These are phyloP conservation scores for Rickenella mellea DNA, from an alignment of 768 basidiomycete genomes.

Conservation along the genomic window DNA sequence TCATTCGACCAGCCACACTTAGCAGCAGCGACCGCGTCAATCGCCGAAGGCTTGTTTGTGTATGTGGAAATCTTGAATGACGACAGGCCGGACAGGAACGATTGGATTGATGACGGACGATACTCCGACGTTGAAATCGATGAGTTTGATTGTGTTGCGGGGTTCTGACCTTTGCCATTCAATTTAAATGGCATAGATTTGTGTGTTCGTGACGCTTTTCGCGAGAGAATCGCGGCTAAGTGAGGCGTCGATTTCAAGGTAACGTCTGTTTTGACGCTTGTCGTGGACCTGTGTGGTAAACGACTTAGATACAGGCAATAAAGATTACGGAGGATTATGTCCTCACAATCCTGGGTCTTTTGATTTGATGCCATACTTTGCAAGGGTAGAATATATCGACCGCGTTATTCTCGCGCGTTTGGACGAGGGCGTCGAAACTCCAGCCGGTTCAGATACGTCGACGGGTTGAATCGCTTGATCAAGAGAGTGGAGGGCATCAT, in stretches of 20 bases:
- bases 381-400: conserved; percentile 67
- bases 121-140: conserved; percentile 39
- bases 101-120: conserved; percentile 66
- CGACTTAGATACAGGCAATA: conserved; percentile 5
- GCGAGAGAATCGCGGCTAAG: conserved; percentile 61
- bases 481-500: conserved; percentile 66
- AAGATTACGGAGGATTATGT: conserved; percentile 3
- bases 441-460: not conserved
- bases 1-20: conserved; percentile 82
- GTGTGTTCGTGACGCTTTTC: conserved; percentile 48
- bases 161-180: conserved; percentile 13
- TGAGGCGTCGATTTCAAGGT: conserved; percentile 49
- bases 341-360: conserved; percentile 33
- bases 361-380: conserved; percentile 64
- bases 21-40: conserved; percentile 73
- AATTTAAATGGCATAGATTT: conserved; percentile 40
- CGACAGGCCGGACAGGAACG: conserved; percentile 62
- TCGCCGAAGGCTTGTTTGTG: conserved; percentile 61
- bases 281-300: not conserved
- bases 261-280: conserved; percentile 12
- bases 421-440: too few relatives aligned
- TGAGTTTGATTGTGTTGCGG: conserved; percentile 8
- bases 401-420: conserved; percentile 49
- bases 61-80: conserved; percentile 79
- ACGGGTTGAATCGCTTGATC: conserved; percentile 50